Evolutionary conservation across 2,329 filamentous ascomycete genomes (phyloP), one percentile per base, ranked within the genome.

Genomic region (Venturia oleaginea): DNA sequence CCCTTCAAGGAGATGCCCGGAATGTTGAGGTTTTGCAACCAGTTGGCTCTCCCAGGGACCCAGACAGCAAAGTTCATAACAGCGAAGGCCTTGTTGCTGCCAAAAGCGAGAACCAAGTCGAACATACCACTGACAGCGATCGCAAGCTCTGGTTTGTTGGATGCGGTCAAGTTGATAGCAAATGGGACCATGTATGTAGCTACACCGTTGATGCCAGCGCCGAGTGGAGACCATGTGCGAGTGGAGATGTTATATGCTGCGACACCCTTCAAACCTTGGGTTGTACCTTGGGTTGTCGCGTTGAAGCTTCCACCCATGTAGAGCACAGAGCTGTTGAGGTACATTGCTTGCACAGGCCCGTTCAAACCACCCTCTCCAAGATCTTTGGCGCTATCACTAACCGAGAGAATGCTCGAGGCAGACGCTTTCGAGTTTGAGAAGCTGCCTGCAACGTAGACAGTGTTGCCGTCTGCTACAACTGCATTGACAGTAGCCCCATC

Each of bases 231-330:
- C 94, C 93, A 99, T 34, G 81, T 75, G 67, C 90, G 85, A 66
- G 83, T 83, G 19, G 81, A 76, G 4, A 83, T 84, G 67, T 92
- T 86, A 73, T 91, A 97, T 10, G 87, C 80, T 6, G 90, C 94
- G 51, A 96, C 81, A 68, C 92, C 87, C 67, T 84, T 86, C 37
- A 99, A 78, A 7, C 86, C 88, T n/a, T 81, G 73, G 15, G 80
- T 83, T 2, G 81, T 81, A 57, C 83, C 82, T 64, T 84, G 81
- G 30, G 80, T 80, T 0, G 91, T 92, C 71, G 88, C 86, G 62
- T 86, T 89, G 75, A 99, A 99, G 63, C 86, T 85, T 60, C 94
- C 94, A 22, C 91, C 94, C 55, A 94, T 86, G 70, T 90, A 99
- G 15, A 97, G 78, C 40, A 77, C 76, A 22, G 84, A 83, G 63